Evolutionary conservation across 169 alveolate genomes (phyloP).

Genomic region (Pseudocohnilembus persalinus): DNA sequence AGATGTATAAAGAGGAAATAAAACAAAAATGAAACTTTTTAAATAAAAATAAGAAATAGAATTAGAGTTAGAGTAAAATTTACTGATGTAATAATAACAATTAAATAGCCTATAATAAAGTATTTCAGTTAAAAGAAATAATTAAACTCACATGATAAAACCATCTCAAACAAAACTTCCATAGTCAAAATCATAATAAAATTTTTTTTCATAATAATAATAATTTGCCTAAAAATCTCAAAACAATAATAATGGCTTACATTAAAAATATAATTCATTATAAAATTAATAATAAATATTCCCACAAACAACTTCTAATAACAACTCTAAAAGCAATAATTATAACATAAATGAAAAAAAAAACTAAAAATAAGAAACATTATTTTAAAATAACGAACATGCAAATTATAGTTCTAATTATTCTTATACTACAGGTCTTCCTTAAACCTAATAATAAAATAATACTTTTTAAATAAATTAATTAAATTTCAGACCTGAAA

Average conservation of each 20-base stretch:
- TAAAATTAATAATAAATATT: no score
- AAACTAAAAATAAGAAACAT: no score
- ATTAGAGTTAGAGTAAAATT: neutral
- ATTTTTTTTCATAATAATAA: neutral
- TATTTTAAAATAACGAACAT: neutral
- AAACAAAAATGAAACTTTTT: neutral
- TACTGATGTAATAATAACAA: no score
- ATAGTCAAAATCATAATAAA: neutral
- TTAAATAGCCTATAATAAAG: no score
- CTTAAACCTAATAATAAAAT: no score
- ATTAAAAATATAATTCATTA: no score
- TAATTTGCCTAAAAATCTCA: no score
- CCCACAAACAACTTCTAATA: no score
- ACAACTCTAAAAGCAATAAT: neutral
- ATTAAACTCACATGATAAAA: no score
- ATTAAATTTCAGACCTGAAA: neutral
- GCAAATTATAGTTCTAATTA: neutral
- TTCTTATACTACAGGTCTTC: neutral
- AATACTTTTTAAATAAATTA: no score
- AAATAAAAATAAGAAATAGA: neutral
- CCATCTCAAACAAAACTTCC: no score
- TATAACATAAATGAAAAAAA: neutral
- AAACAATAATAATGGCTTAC: neutral
- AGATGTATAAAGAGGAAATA: neutral
- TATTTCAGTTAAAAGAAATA: no score